These are phyloP conservation scores for Fonsecaea erecta DNA, from an alignment of 2,329 filamentous ascomycete species.

Conservation along the genomic window DNA sequence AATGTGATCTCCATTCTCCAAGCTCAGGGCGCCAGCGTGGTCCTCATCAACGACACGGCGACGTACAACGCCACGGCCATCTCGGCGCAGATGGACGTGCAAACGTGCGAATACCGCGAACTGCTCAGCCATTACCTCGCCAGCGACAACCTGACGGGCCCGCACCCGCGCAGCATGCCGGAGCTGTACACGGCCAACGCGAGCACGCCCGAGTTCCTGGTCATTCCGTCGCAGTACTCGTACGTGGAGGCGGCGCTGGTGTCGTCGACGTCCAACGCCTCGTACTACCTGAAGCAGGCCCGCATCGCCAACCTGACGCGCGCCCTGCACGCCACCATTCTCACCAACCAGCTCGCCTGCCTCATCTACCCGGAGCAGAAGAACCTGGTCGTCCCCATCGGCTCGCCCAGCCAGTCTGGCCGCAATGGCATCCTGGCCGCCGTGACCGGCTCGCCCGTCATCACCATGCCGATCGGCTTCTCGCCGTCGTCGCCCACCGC, in stretches of 20 bases:
- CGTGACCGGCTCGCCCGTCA: constrained; percentile 58
- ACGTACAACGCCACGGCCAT: constrained; percentile 60
- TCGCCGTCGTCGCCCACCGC: constrained; percentile 55
- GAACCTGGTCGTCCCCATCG: constrained; percentile 65
- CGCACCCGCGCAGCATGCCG: constrained; percentile 44
- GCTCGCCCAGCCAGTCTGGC: constrained; percentile 61
- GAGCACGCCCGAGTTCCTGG: constrained; percentile 56
- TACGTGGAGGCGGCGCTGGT: constrained; percentile 57
- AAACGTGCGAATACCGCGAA: constrained; percentile 65
- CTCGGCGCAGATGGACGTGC: constrained; percentile 58
- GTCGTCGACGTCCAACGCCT: constrained; percentile 58
- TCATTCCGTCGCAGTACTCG: constrained; percentile 63
- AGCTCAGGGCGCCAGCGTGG: constrained; percentile 54
- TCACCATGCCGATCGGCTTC: constrained; percentile 55
- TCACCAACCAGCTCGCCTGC: constrained; percentile 57
- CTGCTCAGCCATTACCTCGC: constrained; percentile 61
- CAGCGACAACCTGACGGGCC: constrained; percentile 48
- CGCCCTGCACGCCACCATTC: constrained; percentile 58
- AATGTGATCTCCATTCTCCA: constrained; percentile 53
- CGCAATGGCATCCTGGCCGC: constrained; percentile 63
- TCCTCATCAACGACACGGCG: constrained; percentile 54
- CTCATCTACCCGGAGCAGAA: constrained; percentile 69
- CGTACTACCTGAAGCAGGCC: constrained; percentile 54
- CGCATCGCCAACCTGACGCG: constrained; percentile 60
- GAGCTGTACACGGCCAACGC: constrained; percentile 40